Conservation (phyloP, 768 basidiomycete genomes). For the Naematelia encephala region DNA sequence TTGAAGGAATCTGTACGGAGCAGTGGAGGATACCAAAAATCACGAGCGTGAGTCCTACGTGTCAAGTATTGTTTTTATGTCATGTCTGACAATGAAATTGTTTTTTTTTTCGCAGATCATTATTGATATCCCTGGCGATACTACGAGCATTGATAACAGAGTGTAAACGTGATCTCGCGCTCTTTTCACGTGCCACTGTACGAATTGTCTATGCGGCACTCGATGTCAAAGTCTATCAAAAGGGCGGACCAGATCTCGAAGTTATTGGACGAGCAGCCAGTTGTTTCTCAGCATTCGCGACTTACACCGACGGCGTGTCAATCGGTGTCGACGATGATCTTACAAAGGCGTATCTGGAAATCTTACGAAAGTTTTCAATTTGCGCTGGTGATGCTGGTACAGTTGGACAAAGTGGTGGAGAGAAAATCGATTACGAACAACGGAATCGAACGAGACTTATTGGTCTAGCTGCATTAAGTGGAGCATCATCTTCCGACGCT, state of each 20-base stretch:
- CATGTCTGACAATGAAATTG: background rate
- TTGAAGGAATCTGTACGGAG: slow-evolving; percentile 52
- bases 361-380: slow-evolving; percentile 63
- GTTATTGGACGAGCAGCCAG: slow-evolving; percentile 59
- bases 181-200: slow-evolving; percentile 42
- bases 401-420: slow-evolving; percentile 6
- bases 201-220: slow-evolving; percentile 36
- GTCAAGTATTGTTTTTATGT: background rate
- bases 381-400: slow-evolving; percentile 57
- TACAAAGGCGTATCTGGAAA: slow-evolving; percentile 67
- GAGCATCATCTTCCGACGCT: slow-evolving; percentile 78
- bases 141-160: slow-evolving; percentile 77
- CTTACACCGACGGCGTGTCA: slow-evolving; percentile 80
- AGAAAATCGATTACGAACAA: slow-evolving; percentile 64
- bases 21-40: slow-evolving; percentile 68
- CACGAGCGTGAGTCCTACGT: slow-evolving; percentile 65
- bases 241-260: slow-evolving; percentile 46
- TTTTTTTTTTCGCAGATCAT: slow-evolving; percentile 33
- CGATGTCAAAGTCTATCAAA: slow-evolving; percentile 40
- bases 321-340: slow-evolving; percentile 72
- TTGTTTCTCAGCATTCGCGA: slow-evolving; percentile 87
- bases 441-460: slow-evolving; percentile 78
- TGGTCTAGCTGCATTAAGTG: slow-evolving; percentile 76
- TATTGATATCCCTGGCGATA: slow-evolving; percentile 79
- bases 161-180: slow-evolving; percentile 56